phyloP scores from a whole-genome alignment of 2,329 filamentous ascomycete genomes.

The Alternaria postmessia region DNA sequence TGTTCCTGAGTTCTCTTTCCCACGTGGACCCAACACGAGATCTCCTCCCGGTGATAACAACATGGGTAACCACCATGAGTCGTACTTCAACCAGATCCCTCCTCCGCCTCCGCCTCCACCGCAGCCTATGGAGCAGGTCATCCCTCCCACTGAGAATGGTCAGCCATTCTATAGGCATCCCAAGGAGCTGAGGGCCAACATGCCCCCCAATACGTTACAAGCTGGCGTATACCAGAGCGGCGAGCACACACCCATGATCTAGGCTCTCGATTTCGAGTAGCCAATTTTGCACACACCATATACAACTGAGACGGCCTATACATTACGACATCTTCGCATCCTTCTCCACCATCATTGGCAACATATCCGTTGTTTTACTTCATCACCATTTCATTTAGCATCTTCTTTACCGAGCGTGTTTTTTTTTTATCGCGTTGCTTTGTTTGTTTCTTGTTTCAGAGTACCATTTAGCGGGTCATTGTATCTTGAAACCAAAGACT shows the following conservation, averaged over 20 bases:
- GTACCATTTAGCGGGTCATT: slow-evolving; percentile 37
- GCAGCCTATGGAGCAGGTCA: slow-evolving; percentile 51
- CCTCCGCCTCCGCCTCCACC: slow-evolving; percentile 51
- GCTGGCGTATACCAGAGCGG: slow-evolving; percentile 51
- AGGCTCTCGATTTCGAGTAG: slow-evolving; percentile 5
- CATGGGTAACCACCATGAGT: slow-evolving; percentile 27
- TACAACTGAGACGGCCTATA: slow-evolving; percentile 37
- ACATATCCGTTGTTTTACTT: slow-evolving; percentile 4
- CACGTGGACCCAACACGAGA: slow-evolving; percentile 33
- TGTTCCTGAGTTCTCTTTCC: slow-evolving; percentile 46
- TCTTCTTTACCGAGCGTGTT: slow-evolving; percentile 33
- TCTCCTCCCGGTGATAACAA: slow-evolving; percentile 40
- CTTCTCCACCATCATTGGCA: slow-evolving; percentile 34
- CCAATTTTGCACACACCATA: slow-evolving; percentile 3
- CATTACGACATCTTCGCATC: slow-evolving; percentile 36
- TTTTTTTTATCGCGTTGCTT: slow-evolving; percentile 21
- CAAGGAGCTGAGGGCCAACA: slow-evolving; percentile 59
- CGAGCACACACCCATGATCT: slow-evolving; percentile 48
- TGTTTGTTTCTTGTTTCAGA: slow-evolving; percentile 14
- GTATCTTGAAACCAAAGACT: slow-evolving; percentile 6
- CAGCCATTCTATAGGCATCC: slow-evolving; percentile 51
- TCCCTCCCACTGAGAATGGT: slow-evolving; percentile 46
- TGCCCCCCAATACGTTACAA: slow-evolving; percentile 58
- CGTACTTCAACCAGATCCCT: slow-evolving; percentile 40
- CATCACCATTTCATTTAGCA: slow-evolving; percentile 16